These are phyloP conservation scores for Xerocomus brunneocitrinus DNA, from an alignment of 768 basidiomycete species.

Conservation along the genomic window DNA sequence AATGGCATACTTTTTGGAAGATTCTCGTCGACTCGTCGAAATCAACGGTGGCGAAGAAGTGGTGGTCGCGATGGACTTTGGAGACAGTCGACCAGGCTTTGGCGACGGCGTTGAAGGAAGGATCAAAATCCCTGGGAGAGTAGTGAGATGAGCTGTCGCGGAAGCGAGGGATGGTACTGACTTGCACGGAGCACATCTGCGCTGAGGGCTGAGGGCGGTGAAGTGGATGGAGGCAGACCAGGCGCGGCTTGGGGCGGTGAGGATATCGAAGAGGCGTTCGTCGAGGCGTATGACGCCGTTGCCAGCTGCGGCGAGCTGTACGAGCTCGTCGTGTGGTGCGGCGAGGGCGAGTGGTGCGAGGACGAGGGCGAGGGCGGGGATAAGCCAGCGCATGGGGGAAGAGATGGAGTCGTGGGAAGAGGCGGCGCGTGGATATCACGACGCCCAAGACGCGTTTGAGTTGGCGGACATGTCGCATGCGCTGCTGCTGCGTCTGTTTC, in stretches of 20 bases:
- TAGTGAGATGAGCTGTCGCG: neutral
- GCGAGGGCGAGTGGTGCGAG: constrained; percentile 28
- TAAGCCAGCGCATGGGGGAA: constrained; percentile 9
- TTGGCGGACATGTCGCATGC: constrained; percentile 61
- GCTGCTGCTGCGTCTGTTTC: constrained; percentile 84
- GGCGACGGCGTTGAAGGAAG: constrained; percentile 75
- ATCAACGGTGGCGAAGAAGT: constrained; percentile 92
- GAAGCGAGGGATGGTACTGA: constrained; percentile 36
- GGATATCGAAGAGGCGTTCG: constrained; percentile 66
- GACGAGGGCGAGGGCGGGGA: constrained; percentile 29
- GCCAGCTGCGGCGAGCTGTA: constrained; percentile 61
- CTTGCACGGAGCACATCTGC: constrained; percentile 93
- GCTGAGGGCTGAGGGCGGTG: constrained; percentile 77
- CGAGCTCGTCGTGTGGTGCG: constrained; percentile 51
- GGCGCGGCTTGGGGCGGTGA: constrained; percentile 69
- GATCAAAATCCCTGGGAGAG: constrained; percentile 72
- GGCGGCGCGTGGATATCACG: no score
- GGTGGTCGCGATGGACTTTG: constrained; percentile 59
- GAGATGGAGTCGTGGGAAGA: constrained; percentile 18
- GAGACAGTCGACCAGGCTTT: constrained; percentile 74
- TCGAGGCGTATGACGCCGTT: constrained; percentile 83
- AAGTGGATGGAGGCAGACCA: constrained; percentile 88
- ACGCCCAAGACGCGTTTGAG: neutral
- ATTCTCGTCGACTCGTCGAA: constrained; percentile 72
- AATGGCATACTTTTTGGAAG: constrained; percentile 69